These are phyloP conservation scores for Curvularia sp. DNA, from an alignment of 2,329 filamentous ascomycete genomes.

Conservation along the genomic window DNA sequence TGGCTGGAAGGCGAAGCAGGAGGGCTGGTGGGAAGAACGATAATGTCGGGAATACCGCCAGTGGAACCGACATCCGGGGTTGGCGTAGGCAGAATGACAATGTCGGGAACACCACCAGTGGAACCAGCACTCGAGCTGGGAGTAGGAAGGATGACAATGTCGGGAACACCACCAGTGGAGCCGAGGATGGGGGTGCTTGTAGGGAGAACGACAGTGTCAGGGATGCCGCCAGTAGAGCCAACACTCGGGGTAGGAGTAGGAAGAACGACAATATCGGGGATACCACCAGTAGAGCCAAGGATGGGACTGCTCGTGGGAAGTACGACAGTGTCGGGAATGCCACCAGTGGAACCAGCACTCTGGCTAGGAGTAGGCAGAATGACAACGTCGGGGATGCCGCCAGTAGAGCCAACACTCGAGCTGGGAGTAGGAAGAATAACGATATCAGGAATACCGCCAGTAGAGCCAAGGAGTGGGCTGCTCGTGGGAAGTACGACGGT, in stretches of 20 bases:
- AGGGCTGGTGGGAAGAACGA: constrained; percentile 33
- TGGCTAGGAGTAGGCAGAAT: constrained; percentile 23
- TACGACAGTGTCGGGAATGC: constrained; percentile 29
- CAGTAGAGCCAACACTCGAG: constrained; percentile 30
- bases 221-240: constrained; percentile 36
- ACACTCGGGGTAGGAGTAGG: constrained; percentile 20
- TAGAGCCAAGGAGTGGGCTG: constrained; percentile 19
- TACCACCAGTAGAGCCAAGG: constrained; percentile 32
- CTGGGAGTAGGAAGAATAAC: constrained; percentile 22
- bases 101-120: neutral
- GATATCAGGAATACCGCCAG: constrained; percentile 32
- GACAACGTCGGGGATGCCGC: constrained; percentile 30
- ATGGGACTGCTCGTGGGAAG: constrained; percentile 4
- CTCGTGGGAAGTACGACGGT: constrained; percentile 21
- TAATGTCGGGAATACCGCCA: constrained; percentile 32
- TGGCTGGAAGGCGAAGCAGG: constrained; percentile 9
- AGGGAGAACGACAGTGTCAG: constrained; percentile 33
- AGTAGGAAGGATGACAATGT: constrained; percentile 34
- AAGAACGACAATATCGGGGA: constrained; percentile 29
- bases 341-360: constrained; percentile 31
- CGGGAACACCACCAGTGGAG: constrained; percentile 34
- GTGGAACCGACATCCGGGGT: constrained; percentile 29
- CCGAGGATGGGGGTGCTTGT: constrained; percentile 22
- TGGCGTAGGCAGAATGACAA: constrained; percentile 10
- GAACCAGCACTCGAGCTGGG: neutral